Conservation (phyloP, 2,329 filamentous ascomycete genomes). For the Botryotinia convoluta region DNA sequence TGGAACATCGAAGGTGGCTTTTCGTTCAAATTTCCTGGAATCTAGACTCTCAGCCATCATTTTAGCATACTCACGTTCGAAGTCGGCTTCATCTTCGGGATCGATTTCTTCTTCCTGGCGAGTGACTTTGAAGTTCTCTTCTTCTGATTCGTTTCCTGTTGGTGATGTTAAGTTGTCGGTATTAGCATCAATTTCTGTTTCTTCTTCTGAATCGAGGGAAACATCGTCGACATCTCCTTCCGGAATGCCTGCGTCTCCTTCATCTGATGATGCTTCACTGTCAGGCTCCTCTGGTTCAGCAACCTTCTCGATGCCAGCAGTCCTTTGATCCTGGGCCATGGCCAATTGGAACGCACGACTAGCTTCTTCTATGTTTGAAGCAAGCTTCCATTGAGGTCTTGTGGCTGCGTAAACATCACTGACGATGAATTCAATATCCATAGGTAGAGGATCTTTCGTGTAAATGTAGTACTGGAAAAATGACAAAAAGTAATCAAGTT, state of each 20-base stretch:
- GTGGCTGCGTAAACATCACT: conserved; percentile 86
- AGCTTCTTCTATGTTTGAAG: conserved; percentile 78
- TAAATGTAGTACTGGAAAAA: conserved; percentile 98
- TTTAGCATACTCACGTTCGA: conserved; percentile 95
- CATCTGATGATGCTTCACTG: conserved; percentile 69
- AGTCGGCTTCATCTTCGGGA: conserved; percentile 92
- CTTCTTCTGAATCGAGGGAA: conserved; percentile 52
- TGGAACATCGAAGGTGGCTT: conserved; percentile 92
- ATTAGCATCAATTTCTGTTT: conserved; percentile 51
- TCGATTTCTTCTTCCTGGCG: conserved; percentile 87
- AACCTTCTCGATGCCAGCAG: conserved; percentile 66
- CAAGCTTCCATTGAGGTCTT: conserved; percentile 89
- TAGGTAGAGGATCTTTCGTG: conserved; percentile 83
- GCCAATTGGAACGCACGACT: conserved; percentile 79
- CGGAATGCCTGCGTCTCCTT: conserved; percentile 57
- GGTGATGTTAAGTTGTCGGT: conserved; percentile 50
- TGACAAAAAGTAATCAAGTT: conserved; percentile 93
- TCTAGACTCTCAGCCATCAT: conserved; percentile 98
- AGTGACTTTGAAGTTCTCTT: conserved; percentile 89
- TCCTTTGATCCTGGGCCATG: conserved; percentile 86
- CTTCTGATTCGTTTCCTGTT: conserved; percentile 63
- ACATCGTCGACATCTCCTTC: conserved; percentile 46
- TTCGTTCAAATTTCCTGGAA: conserved; percentile 92
- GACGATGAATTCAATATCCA: conserved; percentile 96
- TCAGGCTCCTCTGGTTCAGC: conserved; percentile 70